phyloP scores from a whole-genome alignment of 352 stramenopile genomes.

The Pythium dissimile region DNA sequence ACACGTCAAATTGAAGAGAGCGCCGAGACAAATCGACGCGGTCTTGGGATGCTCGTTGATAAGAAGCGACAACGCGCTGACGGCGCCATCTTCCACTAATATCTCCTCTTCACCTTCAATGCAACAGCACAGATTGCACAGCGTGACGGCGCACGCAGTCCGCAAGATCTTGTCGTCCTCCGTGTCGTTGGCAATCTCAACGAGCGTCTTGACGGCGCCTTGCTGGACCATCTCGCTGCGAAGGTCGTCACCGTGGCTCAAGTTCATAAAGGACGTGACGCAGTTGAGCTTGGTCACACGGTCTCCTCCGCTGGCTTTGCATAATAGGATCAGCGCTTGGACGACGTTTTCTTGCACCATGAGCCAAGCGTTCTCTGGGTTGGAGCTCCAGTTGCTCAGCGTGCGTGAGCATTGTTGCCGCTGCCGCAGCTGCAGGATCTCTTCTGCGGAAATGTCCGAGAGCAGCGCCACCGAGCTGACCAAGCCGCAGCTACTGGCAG shows the following conservation, averaged over 20 bases:
- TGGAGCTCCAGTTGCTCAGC: conserved; percentile 87
- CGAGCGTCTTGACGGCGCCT: conserved; percentile 69
- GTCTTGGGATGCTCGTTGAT: conserved; percentile 76
- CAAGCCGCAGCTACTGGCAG: neutral
- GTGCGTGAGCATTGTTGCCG: conserved; percentile 76
- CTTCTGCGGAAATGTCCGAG: conserved; percentile 16
- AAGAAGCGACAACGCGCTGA: conserved; percentile 75
- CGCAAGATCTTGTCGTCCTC: conserved; percentile 60
- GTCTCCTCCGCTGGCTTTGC: conserved; percentile 51
- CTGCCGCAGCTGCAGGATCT: conserved; percentile 36
- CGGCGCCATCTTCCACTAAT: conserved; percentile 79
- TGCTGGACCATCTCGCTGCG: conserved; percentile 59
- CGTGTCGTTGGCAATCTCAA: conserved; percentile 57
- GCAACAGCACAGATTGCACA: conserved; percentile 83
- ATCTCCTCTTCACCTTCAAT: conserved; percentile 70
- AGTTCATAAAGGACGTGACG: conserved; percentile 84
- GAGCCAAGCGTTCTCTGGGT: conserved; percentile 75
- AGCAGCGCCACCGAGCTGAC: neutral
- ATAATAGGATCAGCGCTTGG: conserved; percentile 75
- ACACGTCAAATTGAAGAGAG: conserved; percentile 89
- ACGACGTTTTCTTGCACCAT: conserved; percentile 90
- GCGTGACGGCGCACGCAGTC: conserved; percentile 77
- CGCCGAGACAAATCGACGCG: conserved; percentile 57
- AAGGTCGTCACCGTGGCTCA: conserved; percentile 68
- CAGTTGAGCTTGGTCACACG: conserved; percentile 60